Conservation (phyloP, 2,329 filamentous ascomycete species). For the Huntiella bhutanensis region DNA sequence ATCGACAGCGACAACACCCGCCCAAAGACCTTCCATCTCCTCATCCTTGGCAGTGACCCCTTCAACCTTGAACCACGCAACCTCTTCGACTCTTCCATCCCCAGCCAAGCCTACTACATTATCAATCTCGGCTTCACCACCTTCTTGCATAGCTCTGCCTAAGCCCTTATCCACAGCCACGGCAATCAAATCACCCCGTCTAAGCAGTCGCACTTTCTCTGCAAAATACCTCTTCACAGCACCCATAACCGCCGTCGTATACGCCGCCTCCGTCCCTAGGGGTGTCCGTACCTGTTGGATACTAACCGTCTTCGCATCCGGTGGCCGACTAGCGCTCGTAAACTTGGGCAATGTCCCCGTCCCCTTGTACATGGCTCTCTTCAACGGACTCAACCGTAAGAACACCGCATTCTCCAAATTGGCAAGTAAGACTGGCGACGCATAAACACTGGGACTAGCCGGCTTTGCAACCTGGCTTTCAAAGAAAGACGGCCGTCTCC, state of each 20-base stretch:
- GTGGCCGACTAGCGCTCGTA: constrained; percentile 35
- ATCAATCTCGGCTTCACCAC: constrained; percentile 45
- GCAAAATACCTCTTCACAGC: constrained; percentile 82
- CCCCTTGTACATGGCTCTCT: constrained; percentile 28
- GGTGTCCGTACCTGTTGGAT: constrained; percentile 79
- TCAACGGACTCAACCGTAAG: constrained; percentile 57
- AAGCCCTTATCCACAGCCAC: constrained; percentile 76
- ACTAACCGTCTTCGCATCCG: constrained; percentile 56
- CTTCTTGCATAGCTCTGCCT: constrained; percentile 63
- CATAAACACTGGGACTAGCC: constrained; percentile 43
- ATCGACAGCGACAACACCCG: constrained; percentile 70
- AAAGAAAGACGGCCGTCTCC: constrained; percentile 40
- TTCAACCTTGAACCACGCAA: constrained; percentile 86
- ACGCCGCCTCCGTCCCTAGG: constrained; percentile 62
- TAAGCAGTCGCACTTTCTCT: constrained; percentile 60
- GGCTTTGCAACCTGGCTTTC: constrained; percentile 47
- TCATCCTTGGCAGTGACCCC: constrained; percentile 42
- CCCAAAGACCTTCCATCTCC: constrained; percentile 50
- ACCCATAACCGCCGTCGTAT: constrained; percentile 72
- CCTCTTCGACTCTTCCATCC: constrained; percentile 30
- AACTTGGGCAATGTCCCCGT: constrained; percentile 37
- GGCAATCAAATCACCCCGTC: constrained; percentile 72
- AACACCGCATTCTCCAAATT: constrained; percentile 68
- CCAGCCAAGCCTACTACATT: constrained; percentile 36
- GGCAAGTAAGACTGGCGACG: constrained; percentile 70